A percentile compares a stretch with the other conserved stretches of the same genome.
These are phyloP conservation scores for Alloascoidea africana DNA, from an alignment of 805 yeast genomes.

Conservation along the genomic window DNA sequence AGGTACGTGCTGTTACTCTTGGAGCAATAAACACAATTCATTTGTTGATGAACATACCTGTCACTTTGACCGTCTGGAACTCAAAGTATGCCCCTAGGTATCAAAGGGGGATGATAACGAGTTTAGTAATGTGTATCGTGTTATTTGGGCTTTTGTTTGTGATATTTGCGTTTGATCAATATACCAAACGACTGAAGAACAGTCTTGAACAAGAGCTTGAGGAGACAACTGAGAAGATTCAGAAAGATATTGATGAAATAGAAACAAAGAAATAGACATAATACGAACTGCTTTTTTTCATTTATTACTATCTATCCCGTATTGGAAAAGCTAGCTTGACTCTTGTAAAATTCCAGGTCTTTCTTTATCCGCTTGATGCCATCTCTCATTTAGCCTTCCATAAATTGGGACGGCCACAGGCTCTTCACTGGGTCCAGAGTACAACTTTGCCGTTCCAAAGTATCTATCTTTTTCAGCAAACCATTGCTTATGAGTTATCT, in stretches of 20 bases:
- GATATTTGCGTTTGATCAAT: neutral
- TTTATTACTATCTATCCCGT: no score
- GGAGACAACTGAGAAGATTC: no score
- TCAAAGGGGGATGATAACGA: neutral
- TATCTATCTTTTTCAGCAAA: constrained; percentile 29
- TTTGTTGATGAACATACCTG: neutral
- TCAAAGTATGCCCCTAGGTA: neutral
- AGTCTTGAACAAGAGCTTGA: neutral
- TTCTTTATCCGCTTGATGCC: constrained; percentile 21
- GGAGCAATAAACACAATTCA: constrained; percentile 1
- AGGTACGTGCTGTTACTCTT: neutral
- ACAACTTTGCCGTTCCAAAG: constrained; percentile 25
- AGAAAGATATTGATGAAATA: neutral
- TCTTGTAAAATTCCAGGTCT: no score
- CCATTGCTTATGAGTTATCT: constrained; percentile 26
- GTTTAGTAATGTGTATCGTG: neutral
- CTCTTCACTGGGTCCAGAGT: constrained; percentile 20
- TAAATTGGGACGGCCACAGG: constrained; percentile 22
- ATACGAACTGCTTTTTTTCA: no score
- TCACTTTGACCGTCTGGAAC: neutral
- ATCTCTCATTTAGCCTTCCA: constrained; percentile 27
- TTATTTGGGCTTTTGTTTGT: neutral
- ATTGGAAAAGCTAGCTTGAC: no score
- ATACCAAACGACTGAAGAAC: neutral
- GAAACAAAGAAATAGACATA: no score